Percentiles rank a stretch among this genome's conserved stretches.
phyloP scores from a whole-genome alignment of 1,284 basidiomycete species.

The Phaffia rhodozyma region DNA sequence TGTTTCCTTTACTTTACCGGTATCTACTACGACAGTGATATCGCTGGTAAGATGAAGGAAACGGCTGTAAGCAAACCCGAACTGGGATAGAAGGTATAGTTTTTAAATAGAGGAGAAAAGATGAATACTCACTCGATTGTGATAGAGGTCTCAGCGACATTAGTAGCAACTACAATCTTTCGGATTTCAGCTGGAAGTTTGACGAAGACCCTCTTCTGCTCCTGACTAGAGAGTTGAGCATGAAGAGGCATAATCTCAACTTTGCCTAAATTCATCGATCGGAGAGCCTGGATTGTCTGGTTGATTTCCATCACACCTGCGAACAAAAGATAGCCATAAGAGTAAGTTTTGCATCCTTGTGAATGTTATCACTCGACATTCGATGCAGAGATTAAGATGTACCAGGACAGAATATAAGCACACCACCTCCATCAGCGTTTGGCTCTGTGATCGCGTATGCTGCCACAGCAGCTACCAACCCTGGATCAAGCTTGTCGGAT shows the following conservation, averaged over 20 bases:
- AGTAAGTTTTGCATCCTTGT: too few species aligned
- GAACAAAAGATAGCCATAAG: slow-evolving; percentile 33
- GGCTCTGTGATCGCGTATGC: slow-evolving; percentile 51
- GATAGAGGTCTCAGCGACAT: slow-evolving; percentile 61
- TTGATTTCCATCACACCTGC: slow-evolving; percentile 79
- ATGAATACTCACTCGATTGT: slow-evolving; percentile 47
- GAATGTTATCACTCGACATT: too few species aligned
- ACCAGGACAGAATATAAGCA: slow-evolving; percentile 55
- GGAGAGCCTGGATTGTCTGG: slow-evolving; percentile 61
- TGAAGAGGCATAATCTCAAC: slow-evolving; percentile 70
- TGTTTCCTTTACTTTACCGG: slow-evolving; percentile 81
- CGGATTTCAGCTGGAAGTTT: slow-evolving; percentile 46
- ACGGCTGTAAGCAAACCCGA: slow-evolving; percentile 21
- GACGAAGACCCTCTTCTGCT: slow-evolving; percentile 78
- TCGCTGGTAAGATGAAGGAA: slow-evolving; percentile 46
- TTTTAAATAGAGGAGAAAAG: neutral
- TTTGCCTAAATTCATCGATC: slow-evolving; percentile 34
- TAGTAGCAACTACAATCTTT: slow-evolving; percentile 82
- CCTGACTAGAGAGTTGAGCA: slow-evolving; percentile 72
- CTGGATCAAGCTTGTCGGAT: slow-evolving; percentile 59
- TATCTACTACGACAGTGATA: slow-evolving; percentile 70
- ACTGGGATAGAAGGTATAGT: neutral
- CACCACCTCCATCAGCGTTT: slow-evolving; percentile 45
- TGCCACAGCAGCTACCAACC: slow-evolving; percentile 59
- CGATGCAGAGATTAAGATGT: neutral